These are phyloP conservation scores for Eimeria sp. DNA, from an alignment of 169 alveolate species.

Conservation along the genomic window DNA sequence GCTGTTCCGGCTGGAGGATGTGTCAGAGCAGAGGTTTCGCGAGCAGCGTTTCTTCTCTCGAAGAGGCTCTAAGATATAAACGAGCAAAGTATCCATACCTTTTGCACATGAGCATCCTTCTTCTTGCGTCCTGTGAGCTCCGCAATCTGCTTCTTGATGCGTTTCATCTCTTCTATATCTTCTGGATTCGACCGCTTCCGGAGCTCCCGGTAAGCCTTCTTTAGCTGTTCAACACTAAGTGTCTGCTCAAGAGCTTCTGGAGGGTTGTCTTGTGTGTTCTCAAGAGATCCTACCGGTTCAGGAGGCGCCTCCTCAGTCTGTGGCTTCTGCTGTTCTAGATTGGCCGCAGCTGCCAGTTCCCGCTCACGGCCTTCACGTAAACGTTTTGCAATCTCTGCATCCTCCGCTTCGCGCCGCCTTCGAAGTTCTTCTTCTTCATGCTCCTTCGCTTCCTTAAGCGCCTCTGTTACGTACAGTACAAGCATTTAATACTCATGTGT, in stretches of 20 bases:
- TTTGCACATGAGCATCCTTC: not conserved
- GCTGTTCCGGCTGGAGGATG: too few relatives aligned
- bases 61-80: not conserved
- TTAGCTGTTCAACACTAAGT: not conserved
- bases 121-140: conserved; percentile 60
- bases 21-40: not conserved
- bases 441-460: conserved; percentile 54
- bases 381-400: conserved; percentile 42
- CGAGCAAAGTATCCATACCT: not conserved
- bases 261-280: not conserved
- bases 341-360: conserved; percentile 1
- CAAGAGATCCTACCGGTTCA: not conserved
- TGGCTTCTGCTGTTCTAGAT: not conserved
- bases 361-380: conserved; percentile 19
- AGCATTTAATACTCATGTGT: not conserved
- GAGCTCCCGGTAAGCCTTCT: conserved; percentile 36
- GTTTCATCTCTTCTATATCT: conserved; percentile 35
- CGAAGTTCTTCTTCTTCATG: conserved; percentile 61
- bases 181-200: conserved; percentile 31
- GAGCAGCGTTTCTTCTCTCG: not conserved
- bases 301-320: not conserved
- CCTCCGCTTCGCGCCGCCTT: conserved; percentile 39
- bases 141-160: conserved; percentile 54
- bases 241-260: conserved; percentile 21
- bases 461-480: conserved; percentile 20